Conservation (phyloP, 352 stramenopile genomes). For the Globisporangium nagaii region DNA sequence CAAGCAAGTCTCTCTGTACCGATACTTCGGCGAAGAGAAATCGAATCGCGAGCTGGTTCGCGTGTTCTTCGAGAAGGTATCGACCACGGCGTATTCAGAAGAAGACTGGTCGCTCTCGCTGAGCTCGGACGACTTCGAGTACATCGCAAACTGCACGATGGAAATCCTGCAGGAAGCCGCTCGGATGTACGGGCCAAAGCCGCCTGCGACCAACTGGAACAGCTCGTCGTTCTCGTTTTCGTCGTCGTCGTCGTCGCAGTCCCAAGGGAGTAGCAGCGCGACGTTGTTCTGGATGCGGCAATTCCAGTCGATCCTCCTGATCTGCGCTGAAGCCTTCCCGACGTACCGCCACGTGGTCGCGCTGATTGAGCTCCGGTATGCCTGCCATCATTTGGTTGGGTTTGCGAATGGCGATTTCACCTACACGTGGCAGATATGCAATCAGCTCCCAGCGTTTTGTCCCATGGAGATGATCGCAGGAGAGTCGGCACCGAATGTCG, state of each 20-base stretch:
- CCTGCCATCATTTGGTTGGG: constrained; percentile 70
- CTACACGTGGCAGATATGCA: constrained; percentile 78
- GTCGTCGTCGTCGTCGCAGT: constrained; percentile 31
- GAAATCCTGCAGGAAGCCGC: constrained; percentile 74
- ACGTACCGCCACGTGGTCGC: constrained; percentile 56
- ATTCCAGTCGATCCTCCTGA: constrained; percentile 67
- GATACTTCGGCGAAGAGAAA: constrained; percentile 68
- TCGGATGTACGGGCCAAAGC: constrained; percentile 58
- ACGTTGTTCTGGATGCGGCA: constrained; percentile 77
- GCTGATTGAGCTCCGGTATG: constrained; percentile 77
- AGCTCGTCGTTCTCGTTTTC: constrained; percentile 31
- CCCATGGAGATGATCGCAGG: constrained; percentile 43
- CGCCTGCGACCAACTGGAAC: constrained; percentile 8
- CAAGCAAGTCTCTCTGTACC: constrained; percentile 63
- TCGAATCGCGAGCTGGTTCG: constrained; percentile 63
- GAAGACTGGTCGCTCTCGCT: constrained; percentile 53
- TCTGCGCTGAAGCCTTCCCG: constrained; percentile 66
- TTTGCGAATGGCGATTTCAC: constrained; percentile 52
- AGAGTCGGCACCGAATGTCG: constrained; percentile 52
- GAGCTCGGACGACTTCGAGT: constrained; percentile 29
- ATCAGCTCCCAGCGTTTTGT: constrained; percentile 43
- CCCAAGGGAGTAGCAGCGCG: constrained; percentile 31
- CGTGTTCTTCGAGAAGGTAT: constrained; percentile 80
- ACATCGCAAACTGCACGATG: constrained; percentile 56
- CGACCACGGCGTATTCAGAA: constrained; percentile 57